phyloP scores from a whole-genome alignment of 352 stramenopile genomes.

The Pythium insidiosum region DNA sequence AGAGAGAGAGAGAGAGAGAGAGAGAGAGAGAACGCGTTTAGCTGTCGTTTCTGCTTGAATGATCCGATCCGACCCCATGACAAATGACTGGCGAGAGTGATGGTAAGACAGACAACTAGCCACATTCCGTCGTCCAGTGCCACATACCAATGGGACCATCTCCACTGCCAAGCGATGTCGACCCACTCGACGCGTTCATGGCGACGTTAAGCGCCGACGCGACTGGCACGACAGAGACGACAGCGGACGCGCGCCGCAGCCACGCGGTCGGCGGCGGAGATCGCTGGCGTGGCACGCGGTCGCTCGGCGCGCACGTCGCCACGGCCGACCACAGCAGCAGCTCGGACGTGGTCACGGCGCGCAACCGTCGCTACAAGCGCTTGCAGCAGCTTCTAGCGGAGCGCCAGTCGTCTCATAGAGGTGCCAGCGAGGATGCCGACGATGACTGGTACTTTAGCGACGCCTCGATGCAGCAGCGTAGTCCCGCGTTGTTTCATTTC shows the following conservation, averaged over 20 bases:
- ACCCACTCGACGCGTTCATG: constrained; percentile 82
- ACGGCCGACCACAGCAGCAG: constrained; percentile 1
- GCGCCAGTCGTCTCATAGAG: too few relatives aligned
- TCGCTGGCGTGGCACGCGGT: neutral
- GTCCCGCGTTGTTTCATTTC: constrained; percentile 76
- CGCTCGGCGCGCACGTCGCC: neutral
- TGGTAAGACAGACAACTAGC: too few relatives aligned
- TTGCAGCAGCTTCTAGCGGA: constrained; percentile 53
- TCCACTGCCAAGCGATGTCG: too few relatives aligned
- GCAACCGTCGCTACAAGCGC: constrained; percentile 67
- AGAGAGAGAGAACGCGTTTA: too few relatives aligned
- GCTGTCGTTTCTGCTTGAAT: too few relatives aligned
- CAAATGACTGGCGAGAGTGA: too few relatives aligned
- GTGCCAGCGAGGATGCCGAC: neutral
- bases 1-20: too few relatives aligned
- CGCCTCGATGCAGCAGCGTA: constrained; percentile 73
- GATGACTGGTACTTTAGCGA: constrained; percentile 71
- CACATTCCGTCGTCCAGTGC: too few relatives aligned
- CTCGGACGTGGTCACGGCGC: constrained; percentile 20
- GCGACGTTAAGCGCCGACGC: constrained; percentile 25
- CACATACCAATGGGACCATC: too few relatives aligned
- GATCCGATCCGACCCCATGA: too few relatives aligned
- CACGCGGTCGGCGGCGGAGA: constrained; percentile 1
- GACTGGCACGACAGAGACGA: constrained; percentile 12
- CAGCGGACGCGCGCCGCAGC: constrained; percentile 1